Evolutionary conservation across 2,329 filamentous ascomycete genomes (phyloP), one percentile per base, ranked within the genome.

Genomic region (Aspergillus sp.): DNA sequence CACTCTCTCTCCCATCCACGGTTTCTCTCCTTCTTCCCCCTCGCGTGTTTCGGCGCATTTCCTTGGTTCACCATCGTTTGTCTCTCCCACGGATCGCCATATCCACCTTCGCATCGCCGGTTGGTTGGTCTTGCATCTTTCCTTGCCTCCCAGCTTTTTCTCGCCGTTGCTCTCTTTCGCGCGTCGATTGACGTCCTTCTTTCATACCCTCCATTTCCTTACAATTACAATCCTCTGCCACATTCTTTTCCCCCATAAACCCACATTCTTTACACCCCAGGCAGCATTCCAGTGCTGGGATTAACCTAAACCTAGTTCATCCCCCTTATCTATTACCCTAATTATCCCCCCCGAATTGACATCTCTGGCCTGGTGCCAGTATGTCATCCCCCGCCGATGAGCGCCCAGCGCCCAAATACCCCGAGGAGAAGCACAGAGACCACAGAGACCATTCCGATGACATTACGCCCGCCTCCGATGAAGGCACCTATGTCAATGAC

Each of bases 351-450:
- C 10, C 21, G 13, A 13, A 14, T 31, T 14, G 20, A 20, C 25
- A 36, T 20, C 19, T 13, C 47, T 43, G 47, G 47, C 47, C 47
- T 49, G 47, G 64, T 57, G 62, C 64, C 63, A 61, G 53, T 44
- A 75, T 75, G 72, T 66, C 71, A 21, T 67, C 65, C 43, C 69
- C 72, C 4, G 53, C 60, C 5, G 60, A 69, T 40, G 69, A 72
- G 52, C 57, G 49, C 31, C 62, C 64, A 25, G 58, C 57, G 16
- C 57, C 64, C 10, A 60, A 64, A 34, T 49, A 65, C 16, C 53
- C 56, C n/a, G 58, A 68, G 11, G 50, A 64, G 45, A 64, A 63
- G 58, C 66, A 56, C 49, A 64, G 58, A 52, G 55, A 47, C 13
- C 66, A 56, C 49, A 64, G 58, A 52, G 55, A 47, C 13, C 62